phyloP scores from a whole-genome alignment of 2,329 filamentous ascomycete species.

The Cordyceps javanica region DNA sequence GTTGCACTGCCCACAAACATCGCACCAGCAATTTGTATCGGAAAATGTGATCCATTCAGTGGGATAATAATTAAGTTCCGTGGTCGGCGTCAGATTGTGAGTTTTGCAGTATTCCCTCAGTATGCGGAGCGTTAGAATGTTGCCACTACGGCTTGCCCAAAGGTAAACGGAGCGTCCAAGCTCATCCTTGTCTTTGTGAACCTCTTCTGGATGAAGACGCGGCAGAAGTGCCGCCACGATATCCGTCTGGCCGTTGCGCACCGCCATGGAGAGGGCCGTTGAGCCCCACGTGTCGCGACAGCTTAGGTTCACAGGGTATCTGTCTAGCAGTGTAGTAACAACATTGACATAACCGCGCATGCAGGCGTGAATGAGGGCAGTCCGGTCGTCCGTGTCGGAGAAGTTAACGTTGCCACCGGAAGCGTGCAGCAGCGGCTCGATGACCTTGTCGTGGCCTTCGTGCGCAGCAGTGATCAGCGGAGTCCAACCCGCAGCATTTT shows the following conservation, averaged over 20 bases:
- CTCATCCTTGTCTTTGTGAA: neutral
- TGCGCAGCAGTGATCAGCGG: slow-evolving; percentile 3
- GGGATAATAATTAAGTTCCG: neutral
- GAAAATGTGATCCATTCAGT: neutral
- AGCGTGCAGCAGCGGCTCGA: neutral
- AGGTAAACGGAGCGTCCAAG: neutral
- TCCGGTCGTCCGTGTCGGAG: neutral
- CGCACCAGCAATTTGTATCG: slow-evolving; percentile 11
- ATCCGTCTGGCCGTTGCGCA: neutral
- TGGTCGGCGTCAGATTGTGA: neutral
- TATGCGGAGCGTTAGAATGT: neutral
- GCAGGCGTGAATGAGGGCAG: slow-evolving; percentile 6
- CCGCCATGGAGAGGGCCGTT: slow-evolving; percentile 5
- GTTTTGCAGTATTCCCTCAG: neutral
- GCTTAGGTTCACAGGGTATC: neutral
- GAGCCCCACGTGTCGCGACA: slow-evolving; percentile 5
- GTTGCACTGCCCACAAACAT: slow-evolving; percentile 14
- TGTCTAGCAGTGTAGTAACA: neutral
- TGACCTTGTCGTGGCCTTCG: neutral
- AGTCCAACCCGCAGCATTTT: neutral
- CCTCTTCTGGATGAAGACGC: neutral
- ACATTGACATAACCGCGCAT: neutral
- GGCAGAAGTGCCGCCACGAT: neutral
- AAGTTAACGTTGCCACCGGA: neutral
- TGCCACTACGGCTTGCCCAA: slow-evolving; percentile 7